Evolutionary conservation across 495 filamentous ascomycete species (phyloP), one percentile per base, ranked within the genome.

Genomic region (Cenococcum geophilum): DNA sequence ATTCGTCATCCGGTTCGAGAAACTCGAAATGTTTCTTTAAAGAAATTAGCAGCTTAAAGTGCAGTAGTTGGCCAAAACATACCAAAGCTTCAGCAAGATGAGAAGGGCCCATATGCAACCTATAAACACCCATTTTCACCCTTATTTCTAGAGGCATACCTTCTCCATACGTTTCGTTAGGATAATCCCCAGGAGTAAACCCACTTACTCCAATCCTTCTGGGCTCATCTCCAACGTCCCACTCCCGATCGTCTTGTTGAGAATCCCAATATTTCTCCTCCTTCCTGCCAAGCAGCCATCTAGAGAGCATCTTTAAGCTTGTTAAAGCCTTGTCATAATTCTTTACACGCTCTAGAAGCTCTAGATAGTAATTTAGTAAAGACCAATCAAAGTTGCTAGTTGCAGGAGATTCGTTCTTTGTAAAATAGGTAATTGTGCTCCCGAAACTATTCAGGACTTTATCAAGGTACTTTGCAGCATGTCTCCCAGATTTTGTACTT

Each of bases 191-290:
- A 18, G 78, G 77, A n/a, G 76, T 66, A 67, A 83, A 88, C 5
- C 80, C 80, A 23, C 79, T 74, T 14, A 81, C 75, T 34, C 83
- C 78, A 37, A 76, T 76, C 42, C 83, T 76, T 42, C 91, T 81
- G 34, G 89, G 85, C 1, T 79, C 77, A 74, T 92, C 83, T 27
- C 84, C 80, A 3, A 80, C 64, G 68, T 98, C 93, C 88, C 90
- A 98, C 76, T 98, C 93, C 59, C 91, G 81, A 72, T 98, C 93
- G 69, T 97, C 91, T 6, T 82, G 78, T 63, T 83, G 80, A n/a
- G 79, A 69, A 57, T 96, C 87, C 93, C 93, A 98, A 67, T 83
- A 90, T 12, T 57, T 69, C 68, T 97, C 95, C 16, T 79, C 76
- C 35, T 78, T 76, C 25, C 93, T 85, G 21, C 89, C 88, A 34